These are phyloP conservation scores for Xylaria sp. DNA, from an alignment of 495 filamentous ascomycete genomes.

Conservation along the genomic window DNA sequence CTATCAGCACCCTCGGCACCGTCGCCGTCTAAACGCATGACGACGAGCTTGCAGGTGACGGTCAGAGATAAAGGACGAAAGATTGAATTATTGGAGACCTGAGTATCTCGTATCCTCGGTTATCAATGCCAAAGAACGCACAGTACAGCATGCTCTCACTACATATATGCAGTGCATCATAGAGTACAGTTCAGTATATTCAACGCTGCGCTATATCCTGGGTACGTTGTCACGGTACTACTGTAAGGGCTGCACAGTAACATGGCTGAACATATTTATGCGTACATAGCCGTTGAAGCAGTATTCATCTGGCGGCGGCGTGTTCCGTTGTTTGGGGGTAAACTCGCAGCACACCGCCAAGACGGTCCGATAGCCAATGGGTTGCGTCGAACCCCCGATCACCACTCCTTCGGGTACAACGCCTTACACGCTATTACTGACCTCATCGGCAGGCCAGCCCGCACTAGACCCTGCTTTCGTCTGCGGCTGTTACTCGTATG, in stretches of 20 bases:
- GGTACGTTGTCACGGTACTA: neutral
- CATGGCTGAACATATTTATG: neutral
- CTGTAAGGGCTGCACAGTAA: neutral
- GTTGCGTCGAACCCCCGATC: neutral
- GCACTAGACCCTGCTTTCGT: neutral
- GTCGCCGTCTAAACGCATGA: neutral
- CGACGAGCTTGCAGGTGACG: neutral
- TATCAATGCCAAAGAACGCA: neutral
- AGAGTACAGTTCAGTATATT: neutral
- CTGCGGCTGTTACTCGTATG: neutral
- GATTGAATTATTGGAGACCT: neutral
- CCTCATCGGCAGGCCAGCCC: neutral
- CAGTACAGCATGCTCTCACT: neutral
- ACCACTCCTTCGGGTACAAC: constrained; percentile 16
- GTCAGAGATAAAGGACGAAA: constrained; percentile 5
- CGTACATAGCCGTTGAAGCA: too few relatives aligned
- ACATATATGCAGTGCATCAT: neutral
- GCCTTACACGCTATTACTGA: constrained; percentile 1
- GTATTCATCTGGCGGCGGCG: constrained; percentile 6
- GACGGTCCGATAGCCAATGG: constrained; percentile 19
- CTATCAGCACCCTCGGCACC: neutral
- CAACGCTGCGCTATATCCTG: neutral
- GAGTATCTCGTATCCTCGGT: neutral
- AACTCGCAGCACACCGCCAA: constrained; percentile 2
- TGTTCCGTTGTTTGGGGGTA: constrained; percentile 18